Percentiles rank a stretch among this genome's conserved stretches.
These are phyloP conservation scores for Fusarium nematophilum DNA, from an alignment of 2,329 filamentous ascomycete genomes.

Conservation along the genomic window DNA sequence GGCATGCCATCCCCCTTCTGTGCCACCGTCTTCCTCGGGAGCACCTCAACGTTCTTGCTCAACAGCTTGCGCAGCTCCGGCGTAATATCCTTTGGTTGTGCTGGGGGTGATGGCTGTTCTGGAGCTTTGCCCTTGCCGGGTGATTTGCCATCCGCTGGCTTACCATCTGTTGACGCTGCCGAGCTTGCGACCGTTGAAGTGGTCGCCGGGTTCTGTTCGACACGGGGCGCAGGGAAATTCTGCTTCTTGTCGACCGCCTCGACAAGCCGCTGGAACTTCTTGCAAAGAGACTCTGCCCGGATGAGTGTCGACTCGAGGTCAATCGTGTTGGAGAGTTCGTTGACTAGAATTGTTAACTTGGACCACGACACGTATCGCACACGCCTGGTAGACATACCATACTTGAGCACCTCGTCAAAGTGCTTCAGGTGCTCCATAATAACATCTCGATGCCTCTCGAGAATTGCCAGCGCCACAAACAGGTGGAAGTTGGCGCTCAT, in stretches of 20 bases:
- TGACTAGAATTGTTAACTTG: slow-evolving; percentile 68
- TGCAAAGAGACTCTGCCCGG: slow-evolving; percentile 88
- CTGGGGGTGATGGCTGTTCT: slow-evolving; percentile 47
- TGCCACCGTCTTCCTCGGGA: slow-evolving; percentile 52
- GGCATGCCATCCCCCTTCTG: slow-evolving; percentile 52
- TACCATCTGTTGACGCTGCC: slow-evolving; percentile 22
- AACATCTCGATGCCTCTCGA: slow-evolving; percentile 95
- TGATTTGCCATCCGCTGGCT: slow-evolving; percentile 29
- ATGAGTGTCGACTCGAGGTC: slow-evolving; percentile 89
- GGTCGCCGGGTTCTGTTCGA: slow-evolving; percentile 26
- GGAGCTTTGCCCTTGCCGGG: slow-evolving; percentile 52
- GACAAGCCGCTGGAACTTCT: slow-evolving; percentile 86
- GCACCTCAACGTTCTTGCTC: slow-evolving; percentile 59
- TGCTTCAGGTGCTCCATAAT: slow-evolving; percentile 95
- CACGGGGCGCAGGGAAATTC: slow-evolving; percentile 75
- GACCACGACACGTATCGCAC: neutral
- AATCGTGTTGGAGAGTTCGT: slow-evolving; percentile 93
- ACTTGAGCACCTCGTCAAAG: slow-evolving; percentile 98
- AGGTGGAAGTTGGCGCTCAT: slow-evolving; percentile 90
- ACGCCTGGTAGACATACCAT: slow-evolving; percentile 68
- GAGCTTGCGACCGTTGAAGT: slow-evolving; percentile 26
- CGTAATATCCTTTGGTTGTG: slow-evolving; percentile 62
- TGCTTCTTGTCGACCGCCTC: slow-evolving; percentile 93
- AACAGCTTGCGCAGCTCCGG: slow-evolving; percentile 67
- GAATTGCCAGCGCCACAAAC: slow-evolving; percentile 91